These are phyloP conservation scores for Irpex sp. DNA, from an alignment of 1,284 basidiomycete genomes.

Conservation along the genomic window DNA sequence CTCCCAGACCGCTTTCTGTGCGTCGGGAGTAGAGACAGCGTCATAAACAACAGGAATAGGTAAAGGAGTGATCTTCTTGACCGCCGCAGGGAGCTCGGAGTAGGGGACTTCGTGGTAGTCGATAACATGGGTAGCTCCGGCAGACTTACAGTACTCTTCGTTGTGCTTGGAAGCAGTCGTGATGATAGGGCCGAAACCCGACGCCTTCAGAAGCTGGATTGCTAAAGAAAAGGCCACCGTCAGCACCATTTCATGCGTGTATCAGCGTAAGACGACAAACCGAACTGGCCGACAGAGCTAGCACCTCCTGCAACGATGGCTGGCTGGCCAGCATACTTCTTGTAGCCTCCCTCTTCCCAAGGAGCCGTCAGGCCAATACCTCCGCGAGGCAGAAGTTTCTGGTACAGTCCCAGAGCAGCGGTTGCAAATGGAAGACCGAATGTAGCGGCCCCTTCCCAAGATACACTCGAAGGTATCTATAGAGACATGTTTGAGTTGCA, in stretches of 20 bases:
- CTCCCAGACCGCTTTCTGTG: slow-evolving; percentile 16
- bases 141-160: slow-evolving; percentile 24
- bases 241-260: neutral
- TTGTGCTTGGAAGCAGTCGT: slow-evolving; percentile 27
- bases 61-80: slow-evolving; percentile 10
- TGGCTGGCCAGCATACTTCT: slow-evolving; percentile 26
- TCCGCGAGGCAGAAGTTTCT: slow-evolving; percentile 12
- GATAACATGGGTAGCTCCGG: slow-evolving; percentile 30
- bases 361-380: slow-evolving; percentile 14
- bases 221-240: slow-evolving; percentile 7
- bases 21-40: slow-evolving; percentile 27
- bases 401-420: slow-evolving; percentile 13
- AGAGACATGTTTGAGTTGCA: no score
- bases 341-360: slow-evolving; percentile 17
- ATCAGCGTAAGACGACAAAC: slow-evolving; percentile 14
- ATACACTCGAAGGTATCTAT: slow-evolving; percentile 15
- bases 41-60: slow-evolving; percentile 14
- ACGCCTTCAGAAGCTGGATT: slow-evolving; percentile 26
- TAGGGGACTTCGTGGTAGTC: slow-evolving; percentile 16
- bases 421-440: slow-evolving; percentile 18
- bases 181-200: slow-evolving; percentile 23
- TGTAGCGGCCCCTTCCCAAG: slow-evolving; percentile 18
- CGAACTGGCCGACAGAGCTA: slow-evolving; percentile 34
- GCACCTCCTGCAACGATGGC: slow-evolving; percentile 34
- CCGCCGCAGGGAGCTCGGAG: slow-evolving; percentile 8